phyloP scores from a whole-genome alignment of 805 yeast genomes.

The Phaffomyces opuntiae region DNA sequence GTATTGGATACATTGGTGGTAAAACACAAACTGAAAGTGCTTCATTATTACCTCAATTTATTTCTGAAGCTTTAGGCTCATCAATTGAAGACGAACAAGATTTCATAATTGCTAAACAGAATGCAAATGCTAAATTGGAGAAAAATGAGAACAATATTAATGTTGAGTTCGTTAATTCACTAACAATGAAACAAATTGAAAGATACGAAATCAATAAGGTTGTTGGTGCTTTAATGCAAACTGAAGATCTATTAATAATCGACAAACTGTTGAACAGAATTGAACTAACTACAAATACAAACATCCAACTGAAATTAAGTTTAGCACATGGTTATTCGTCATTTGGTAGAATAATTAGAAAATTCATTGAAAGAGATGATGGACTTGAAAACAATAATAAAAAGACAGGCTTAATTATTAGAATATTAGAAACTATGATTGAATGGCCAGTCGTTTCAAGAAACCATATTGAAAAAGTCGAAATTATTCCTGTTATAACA shows the following conservation, averaged over 20 bases:
- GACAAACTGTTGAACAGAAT: slow-evolving; percentile 64
- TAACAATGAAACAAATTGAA: slow-evolving; percentile 45
- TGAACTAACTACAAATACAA: slow-evolving; percentile 41
- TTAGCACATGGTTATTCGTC: slow-evolving; percentile 85
- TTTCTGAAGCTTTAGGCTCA: slow-evolving; percentile 83
- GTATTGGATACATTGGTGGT: slow-evolving; percentile 93
- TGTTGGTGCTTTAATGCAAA: slow-evolving; percentile 75
- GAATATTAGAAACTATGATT: slow-evolving; percentile 50
- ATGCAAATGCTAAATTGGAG: slow-evolving; percentile 33
- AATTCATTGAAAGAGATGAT: slow-evolving; percentile 4
- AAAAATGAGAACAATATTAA: slow-evolving; percentile 56
- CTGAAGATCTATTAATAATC: slow-evolving; percentile 59
- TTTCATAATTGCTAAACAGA: slow-evolving; percentile 59
- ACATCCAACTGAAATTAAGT: slow-evolving; percentile 52
- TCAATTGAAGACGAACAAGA: slow-evolving; percentile 58
- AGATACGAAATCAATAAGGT: slow-evolving; percentile 64
- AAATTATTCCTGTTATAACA: slow-evolving; percentile 58
- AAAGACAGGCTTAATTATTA: slow-evolving; percentile 28
- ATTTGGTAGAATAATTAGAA: slow-evolving; percentile 52
- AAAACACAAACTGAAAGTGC: slow-evolving; percentile 95
- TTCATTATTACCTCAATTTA: slow-evolving; percentile 69
- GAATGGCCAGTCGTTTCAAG: slow-evolving; percentile 69
- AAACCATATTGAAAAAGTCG: slow-evolving; percentile 68
- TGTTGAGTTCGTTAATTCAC: slow-evolving; percentile 53
- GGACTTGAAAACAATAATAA: background rate